Evolutionary conservation across 345 rosid species (phyloP), one percentile per base, ranked within the genome.

Genomic region (Lepidium sativum): DNA sequence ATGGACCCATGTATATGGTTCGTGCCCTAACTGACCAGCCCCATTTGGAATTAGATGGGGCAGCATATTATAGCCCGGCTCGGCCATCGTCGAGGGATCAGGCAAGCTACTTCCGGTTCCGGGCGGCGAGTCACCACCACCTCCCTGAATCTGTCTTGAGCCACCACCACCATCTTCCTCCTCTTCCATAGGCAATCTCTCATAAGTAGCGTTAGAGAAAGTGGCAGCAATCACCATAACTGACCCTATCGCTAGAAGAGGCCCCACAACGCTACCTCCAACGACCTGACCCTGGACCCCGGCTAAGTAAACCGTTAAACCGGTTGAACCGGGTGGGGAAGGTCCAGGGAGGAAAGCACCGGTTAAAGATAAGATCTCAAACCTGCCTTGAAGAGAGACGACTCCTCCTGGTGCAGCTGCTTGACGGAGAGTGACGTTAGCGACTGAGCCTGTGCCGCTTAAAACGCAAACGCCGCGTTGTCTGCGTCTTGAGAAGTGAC

Each of bases 211-310:
- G n/a, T n/a, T n/a, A n/a, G n/a, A n/a, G n/a, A n/a, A n/a, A n/a
- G n/a, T n/a, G n/a, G n/a, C n/a, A n/a, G n/a, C n/a, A n/a, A n/a
- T n/a, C n/a, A n/a, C n/a, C n/a, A n/a, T n/a, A n/a, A n/a, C n/a
- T n/a, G n/a, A n/a, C n/a, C n/a, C n/a, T n/a, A n/a, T n/a, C n/a
- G n/a, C n/a, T n/a, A n/a, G n/a, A n/a, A n/a, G n/a, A 23, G 95
- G 84, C 20, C 99, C 99, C 14, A 94, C 95, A 11, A 90, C 99
- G 70, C 95, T 86, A 0, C 99, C 99, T 10, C 99, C 99, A 1
- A 91, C 95, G 27, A 94, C 99, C 60, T 94, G 99, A 0, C 97
- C 99, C 69, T 94, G 99, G 16, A 97, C 99, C 0, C 99, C 97
- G 0, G 99, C 92, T 35, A 90, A 54, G 74, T 94, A 94, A 53